Conservation (phyloP, 2,329 filamentous ascomycete species). For the Aspergillus glaucus region DNA sequence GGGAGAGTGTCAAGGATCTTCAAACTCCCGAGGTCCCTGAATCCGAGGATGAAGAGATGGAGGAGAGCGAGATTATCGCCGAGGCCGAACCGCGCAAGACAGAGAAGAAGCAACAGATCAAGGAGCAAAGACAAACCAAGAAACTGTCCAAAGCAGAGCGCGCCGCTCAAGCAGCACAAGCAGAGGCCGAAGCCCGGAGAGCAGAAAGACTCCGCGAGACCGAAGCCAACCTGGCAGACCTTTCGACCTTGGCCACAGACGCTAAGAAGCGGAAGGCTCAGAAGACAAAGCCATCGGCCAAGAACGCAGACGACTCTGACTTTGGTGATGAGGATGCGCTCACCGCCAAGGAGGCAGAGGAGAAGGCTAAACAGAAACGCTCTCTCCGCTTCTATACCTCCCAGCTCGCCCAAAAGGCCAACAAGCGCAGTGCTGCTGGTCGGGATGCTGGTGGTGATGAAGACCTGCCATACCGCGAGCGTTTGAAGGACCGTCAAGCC, state of each 20-base stretch:
- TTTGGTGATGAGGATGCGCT: conserved; percentile 85
- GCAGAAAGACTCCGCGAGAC: conserved; percentile 50
- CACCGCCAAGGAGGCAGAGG: conserved; percentile 69
- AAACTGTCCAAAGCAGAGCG: conserved; percentile 45
- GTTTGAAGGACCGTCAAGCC: conserved; percentile 75
- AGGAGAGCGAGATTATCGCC: conserved; percentile 14
- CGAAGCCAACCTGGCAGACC: conserved; percentile 66
- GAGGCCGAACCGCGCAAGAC: conserved; percentile 17
- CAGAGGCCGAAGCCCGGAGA: conserved; percentile 47
- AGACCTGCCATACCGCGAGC: conserved; percentile 74
- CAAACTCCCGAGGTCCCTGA: conserved; percentile 42
- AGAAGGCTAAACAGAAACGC: conserved; percentile 87
- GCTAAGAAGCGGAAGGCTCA: conserved; percentile 41
- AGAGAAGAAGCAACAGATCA: conserved; percentile 23
- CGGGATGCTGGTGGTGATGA: conserved; percentile 55
- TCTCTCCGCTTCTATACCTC: conserved; percentile 95
- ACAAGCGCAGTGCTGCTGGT: conserved; percentile 62
- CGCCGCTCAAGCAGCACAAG: conserved; percentile 49
- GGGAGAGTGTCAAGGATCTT: conserved; percentile 68
- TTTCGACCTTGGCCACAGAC: conserved; percentile 56
- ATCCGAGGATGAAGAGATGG: conserved; percentile 10
- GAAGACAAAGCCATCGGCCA: conserved; percentile 26
- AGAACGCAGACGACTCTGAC: conserved; percentile 64
- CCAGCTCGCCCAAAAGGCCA: conserved; percentile 91
- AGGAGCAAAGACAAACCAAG: conserved; percentile 37